Conservation (phyloP, 352 stramenopile species). For the Phytophthora foliorum region DNA sequence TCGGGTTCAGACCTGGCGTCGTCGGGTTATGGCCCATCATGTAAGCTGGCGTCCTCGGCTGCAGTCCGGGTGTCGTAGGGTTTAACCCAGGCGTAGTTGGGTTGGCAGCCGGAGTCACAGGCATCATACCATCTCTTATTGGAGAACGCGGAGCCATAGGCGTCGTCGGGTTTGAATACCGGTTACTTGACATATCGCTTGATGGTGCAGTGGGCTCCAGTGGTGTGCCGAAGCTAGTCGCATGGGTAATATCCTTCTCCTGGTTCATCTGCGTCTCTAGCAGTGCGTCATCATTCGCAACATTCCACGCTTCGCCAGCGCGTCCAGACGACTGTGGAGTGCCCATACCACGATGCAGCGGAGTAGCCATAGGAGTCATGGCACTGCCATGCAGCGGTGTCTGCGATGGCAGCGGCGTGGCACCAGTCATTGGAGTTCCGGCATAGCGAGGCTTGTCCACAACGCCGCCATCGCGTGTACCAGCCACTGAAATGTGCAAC, state of each 20-base stretch:
- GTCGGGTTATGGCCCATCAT: conserved; percentile 84
- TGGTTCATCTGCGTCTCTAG: conserved; percentile 91
- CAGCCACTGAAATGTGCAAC: conserved; percentile 80
- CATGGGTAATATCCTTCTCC: conserved; percentile 91
- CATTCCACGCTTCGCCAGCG: conserved; percentile 83
- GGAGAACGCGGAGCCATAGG: conserved; percentile 74
- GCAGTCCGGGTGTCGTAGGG: conserved; percentile 82
- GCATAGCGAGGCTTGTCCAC: conserved; percentile 78
- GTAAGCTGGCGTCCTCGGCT: conserved; percentile 80
- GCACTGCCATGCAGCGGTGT: conserved; percentile 86
- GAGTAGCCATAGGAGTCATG: conserved; percentile 91
- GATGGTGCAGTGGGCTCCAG: conserved; percentile 80
- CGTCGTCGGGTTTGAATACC: conserved; percentile 63
- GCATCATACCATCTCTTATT: conserved; percentile 68
- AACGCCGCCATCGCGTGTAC: conserved; percentile 80
- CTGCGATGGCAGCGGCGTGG: conserved; percentile 83
- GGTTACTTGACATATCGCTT: conserved; percentile 62
- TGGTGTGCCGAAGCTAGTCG: conserved; percentile 86
- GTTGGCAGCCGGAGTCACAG: conserved; percentile 75
- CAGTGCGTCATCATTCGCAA: conserved; percentile 88
- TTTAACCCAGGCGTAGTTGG: conserved; percentile 84
- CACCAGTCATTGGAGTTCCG: conserved; percentile 81
- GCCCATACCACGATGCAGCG: conserved; percentile 82
- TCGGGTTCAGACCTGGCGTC: conserved; percentile 85
- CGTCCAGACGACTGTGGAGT: conserved; percentile 76